Conservation (phyloP, 768 basidiomycete genomes). For the Kwoniella dendrophila region DNA sequence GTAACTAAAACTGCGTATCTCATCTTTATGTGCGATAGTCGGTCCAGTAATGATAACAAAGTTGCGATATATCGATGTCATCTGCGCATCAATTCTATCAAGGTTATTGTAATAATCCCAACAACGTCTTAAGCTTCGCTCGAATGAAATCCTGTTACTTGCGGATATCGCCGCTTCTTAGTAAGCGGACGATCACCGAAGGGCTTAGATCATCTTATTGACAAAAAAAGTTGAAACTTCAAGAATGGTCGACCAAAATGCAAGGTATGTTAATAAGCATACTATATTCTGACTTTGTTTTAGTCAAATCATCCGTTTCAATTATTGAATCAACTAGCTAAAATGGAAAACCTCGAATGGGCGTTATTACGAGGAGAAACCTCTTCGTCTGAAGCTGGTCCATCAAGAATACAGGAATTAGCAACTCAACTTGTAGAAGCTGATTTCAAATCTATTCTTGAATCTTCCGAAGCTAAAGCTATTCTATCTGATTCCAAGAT, state of each 20-base stretch:
- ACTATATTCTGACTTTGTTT: neutral
- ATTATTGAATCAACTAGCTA: neutral
- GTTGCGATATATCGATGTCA: too few species aligned
- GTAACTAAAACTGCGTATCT: conserved; percentile 57
- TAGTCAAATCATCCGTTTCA: neutral
- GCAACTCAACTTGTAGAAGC: conserved; percentile 52
- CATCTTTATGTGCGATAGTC: too few species aligned
- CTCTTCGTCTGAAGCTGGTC: conserved; percentile 8
- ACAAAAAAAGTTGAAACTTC: conserved; percentile 16
- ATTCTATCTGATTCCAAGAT: conserved; percentile 55
- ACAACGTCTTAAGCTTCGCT: too few species aligned
- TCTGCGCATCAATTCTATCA: too few species aligned
- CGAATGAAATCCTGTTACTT: too few species aligned
- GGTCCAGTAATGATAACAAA: too few species aligned
- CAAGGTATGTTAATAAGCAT: conserved; percentile 13
- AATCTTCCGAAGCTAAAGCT: conserved; percentile 55
- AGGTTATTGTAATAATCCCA: neutral
- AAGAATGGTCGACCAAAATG: neutral
- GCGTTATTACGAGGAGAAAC: conserved; percentile 26
- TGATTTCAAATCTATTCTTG: conserved; percentile 57
- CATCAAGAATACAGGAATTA: conserved; percentile 36
- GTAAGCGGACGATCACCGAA: neutral
- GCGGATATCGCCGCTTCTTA: conserved; percentile 12
- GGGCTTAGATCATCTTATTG: neutral
- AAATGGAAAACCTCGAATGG: conserved; percentile 41